Evolutionary conservation across 2,329 filamentous ascomycete genomes (phyloP), one percentile per base, ranked within the genome.

Genomic region (Chaetomium strumarium): DNA sequence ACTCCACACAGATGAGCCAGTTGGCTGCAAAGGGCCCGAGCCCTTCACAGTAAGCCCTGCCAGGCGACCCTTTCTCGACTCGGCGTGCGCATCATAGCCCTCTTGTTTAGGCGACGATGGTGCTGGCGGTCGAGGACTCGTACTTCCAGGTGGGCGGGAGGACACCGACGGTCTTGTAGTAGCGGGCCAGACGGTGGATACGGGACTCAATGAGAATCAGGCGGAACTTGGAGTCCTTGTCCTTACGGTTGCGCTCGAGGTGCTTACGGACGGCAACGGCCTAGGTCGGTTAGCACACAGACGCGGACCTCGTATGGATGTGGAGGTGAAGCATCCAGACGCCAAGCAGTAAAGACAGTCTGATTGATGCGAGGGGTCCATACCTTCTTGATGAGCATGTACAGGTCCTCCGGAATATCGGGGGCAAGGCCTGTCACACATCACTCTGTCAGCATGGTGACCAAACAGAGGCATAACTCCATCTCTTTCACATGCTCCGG

Each of bases 311-410:
- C n/a, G 16, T 19, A 14, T 3, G 12, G 11, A 24, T 9, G 17
- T 2, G 16, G n/a, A 40, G 13, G 4, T 12, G 12, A 14, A 13
- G 19, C 7, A 3, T 6, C 3, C 6, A 24, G 33, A 5, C 14
- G 33, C 33, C 9, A 10, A 34, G 33, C 33, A 34, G 14, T 6
- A 5, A 12, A 10, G 33, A 34, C 33, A 11, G 33, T 5, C 34
- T 6, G 34, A 5, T 3, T 5, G 34, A 37, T 8, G 34, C 7
- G 34, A n/a, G 34, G 34, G 46, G 46, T 51, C 45, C 68, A 57
- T 73, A 95, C 92, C 90, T 99, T 99, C 88, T 96, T 96, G 89
- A 97, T 97, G 75, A 97, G 83, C 88, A 96, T 95, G 87, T 97
- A 99, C 38, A 63, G 87, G 78, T 99, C 93, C 85, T 99, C 93